Evolutionary conservation across 2,329 filamentous ascomycete genomes (phyloP), one percentile per base, ranked within the genome.

Genomic region (Leptodontidium sp.): DNA sequence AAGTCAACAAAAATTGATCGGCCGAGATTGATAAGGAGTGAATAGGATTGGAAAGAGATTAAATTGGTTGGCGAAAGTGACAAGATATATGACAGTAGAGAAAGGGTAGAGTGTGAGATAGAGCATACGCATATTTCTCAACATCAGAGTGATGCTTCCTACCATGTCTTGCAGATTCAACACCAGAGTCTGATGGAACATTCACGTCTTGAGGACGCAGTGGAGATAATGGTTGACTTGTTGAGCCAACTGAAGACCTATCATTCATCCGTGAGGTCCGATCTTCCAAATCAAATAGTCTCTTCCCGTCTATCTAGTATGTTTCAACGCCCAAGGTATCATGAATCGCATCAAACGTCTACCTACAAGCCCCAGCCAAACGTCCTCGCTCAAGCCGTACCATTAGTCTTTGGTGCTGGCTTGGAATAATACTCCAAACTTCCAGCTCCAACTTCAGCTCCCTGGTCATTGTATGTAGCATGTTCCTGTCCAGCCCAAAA

Each of bases 401-500:
- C 65, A 45, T 64, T 52, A 4, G 21, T 52, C 49, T 55, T 43
- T 12, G 29, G 26, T 11, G 9, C 47, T 5, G 45, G 61, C 32
- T 32, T 64, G 14, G 38, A 32, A 45, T 65, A 35, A 43, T 65
- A 58, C 21, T 59, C 64, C 40, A 59, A 17, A 59, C 55, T 65
- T 55, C 29, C 72, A 24, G 12, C n/a, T 11, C 12, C 12, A 40
- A 52, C 62, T 49, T 55, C 49, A 24, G 21, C 47, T 8, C 49
- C 43, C 12, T 38, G 35, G 29, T 64, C 62, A 9, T 21, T 55
- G 17, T n/a, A 47, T 8, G 49, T 70, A 4, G 72, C 75, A 75
- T 85, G 82, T 24, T 78, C 78, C 38, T 82, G 68, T 0, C 59
- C 72, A n/a, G 52, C 84, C 93, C 93, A 97, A 76, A 93, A 91